A percentile compares a stretch with the other conserved stretches of the same genome.
Evolutionary conservation across 169 alveolate species (phyloP).

Genomic region (Cystoisospora suis): DNA sequence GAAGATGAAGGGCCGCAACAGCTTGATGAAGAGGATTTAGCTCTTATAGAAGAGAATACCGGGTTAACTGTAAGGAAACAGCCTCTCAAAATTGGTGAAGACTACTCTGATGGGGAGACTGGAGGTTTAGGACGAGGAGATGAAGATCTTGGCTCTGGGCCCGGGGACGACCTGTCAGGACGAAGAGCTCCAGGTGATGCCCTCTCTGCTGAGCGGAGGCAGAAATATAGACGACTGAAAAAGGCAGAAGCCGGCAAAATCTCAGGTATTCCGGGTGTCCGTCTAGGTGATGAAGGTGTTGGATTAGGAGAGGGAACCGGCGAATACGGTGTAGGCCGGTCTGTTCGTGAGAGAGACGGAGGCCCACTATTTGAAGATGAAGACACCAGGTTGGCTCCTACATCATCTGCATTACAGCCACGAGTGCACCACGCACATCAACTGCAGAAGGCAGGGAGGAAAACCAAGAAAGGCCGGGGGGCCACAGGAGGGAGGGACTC

Average conservation of each 20-base stretch:
- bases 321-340: neutral
- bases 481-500: slow-evolving; percentile 11
- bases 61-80: slow-evolving; percentile 38
- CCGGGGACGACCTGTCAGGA: neutral
- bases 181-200: too few species aligned
- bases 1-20: slow-evolving; percentile 25
- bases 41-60: slow-evolving; percentile 42
- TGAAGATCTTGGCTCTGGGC: too few species aligned
- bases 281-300: too few species aligned
- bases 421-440: too few species aligned
- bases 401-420: too few species aligned
- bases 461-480: neutral
- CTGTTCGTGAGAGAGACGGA: neutral
- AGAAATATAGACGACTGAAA: neutral
- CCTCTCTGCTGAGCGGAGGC: neutral
- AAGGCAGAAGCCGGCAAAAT: too few species aligned
- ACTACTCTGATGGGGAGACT: neutral
- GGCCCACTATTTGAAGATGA: neutral
- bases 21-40: slow-evolving; percentile 48
- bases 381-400: too few species aligned
- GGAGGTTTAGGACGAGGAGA: neutral
- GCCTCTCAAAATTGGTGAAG: too few species aligned
- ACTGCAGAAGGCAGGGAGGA: too few species aligned
- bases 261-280: too few species aligned
- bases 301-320: neutral